Conservation (phyloP, 2,329 filamentous ascomycete species). For the Fusarium zealandicum region DNA sequence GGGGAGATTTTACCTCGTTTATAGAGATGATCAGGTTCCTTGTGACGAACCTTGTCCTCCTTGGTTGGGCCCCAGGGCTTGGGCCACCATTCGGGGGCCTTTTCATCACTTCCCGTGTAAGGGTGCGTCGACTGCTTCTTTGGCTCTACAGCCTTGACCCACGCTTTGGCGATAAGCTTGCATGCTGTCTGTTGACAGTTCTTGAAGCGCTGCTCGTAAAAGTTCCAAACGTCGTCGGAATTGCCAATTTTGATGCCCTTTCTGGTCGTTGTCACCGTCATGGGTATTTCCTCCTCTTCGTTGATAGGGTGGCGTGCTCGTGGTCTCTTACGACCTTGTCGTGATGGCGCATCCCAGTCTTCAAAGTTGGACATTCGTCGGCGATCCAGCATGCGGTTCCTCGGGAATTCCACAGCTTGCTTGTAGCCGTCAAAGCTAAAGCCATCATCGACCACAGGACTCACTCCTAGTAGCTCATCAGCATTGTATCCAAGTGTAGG, state of each 20-base stretch:
- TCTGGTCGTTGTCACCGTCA: slow-evolving; percentile 50
- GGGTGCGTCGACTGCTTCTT: slow-evolving; percentile 80
- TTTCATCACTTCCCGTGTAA: slow-evolving; percentile 70
- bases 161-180: slow-evolving; percentile 77
- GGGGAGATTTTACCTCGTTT: slow-evolving; percentile 62
- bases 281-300: slow-evolving; percentile 52
- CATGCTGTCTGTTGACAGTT: slow-evolving; percentile 74
- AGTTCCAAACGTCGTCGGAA: slow-evolving; percentile 60
- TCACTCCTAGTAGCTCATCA: slow-evolving; percentile 40
- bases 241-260: slow-evolving; percentile 61
- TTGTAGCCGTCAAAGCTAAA: slow-evolving; percentile 42
- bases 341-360: slow-evolving; percentile 44
- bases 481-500: not conserved
- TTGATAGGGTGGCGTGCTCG: slow-evolving; percentile 49
- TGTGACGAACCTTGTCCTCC: slow-evolving; percentile 67
- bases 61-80: slow-evolving; percentile 59
- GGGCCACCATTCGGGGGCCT: slow-evolving; percentile 73
- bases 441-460: slow-evolving; percentile 46
- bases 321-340: slow-evolving; percentile 43
- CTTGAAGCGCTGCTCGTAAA: slow-evolving; percentile 68
- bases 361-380: slow-evolving; percentile 45
- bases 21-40: slow-evolving; percentile 76
- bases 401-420: slow-evolving; percentile 36
- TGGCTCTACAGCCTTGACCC: slow-evolving; percentile 77
- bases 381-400: slow-evolving; percentile 42